Conservation (phyloP, 768 basidiomycete species). For the Hirschioporus abietinus region DNA sequence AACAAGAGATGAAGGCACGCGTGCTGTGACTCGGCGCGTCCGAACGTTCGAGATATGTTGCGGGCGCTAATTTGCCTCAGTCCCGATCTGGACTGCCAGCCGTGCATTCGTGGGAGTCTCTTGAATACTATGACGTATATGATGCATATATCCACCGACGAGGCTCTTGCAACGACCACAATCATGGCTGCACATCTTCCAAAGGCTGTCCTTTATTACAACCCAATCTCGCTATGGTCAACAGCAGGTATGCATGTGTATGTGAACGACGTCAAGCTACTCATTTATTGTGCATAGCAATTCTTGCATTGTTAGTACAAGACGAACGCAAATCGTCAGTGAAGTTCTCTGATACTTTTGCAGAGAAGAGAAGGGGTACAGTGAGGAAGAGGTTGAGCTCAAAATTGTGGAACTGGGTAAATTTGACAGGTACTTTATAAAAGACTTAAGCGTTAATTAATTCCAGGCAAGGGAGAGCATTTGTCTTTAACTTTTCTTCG, state of each 20-base stretch:
- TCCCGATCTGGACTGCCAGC: neutral
- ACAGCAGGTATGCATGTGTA: constrained; percentile 45
- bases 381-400: constrained; percentile 65
- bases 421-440: constrained; percentile 13
- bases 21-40: neutral
- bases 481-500: constrained; percentile 70
- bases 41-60: neutral
- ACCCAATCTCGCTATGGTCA: constrained; percentile 55
- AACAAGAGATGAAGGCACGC: neutral
- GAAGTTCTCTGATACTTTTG: constrained; percentile 11
- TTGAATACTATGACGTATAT: neutral
- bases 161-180: neutral
- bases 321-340: neutral
- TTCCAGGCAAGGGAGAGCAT: constrained; percentile 71
- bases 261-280: neutral
- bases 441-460: constrained; percentile 1
- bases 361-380: constrained; percentile 81
- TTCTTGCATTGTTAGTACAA: constrained; percentile 48
- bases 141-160: neutral
- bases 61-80: neutral
- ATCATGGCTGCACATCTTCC: constrained; percentile 29
- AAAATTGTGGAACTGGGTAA: constrained; percentile 62
- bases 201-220: constrained; percentile 81
- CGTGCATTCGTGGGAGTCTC: neutral
- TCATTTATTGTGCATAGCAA: constrained; percentile 29